Base-by-base conservation (phyloP, 2,329 filamentous ascomycete genomes). In the Huntiella bhutanensis region DNA sequence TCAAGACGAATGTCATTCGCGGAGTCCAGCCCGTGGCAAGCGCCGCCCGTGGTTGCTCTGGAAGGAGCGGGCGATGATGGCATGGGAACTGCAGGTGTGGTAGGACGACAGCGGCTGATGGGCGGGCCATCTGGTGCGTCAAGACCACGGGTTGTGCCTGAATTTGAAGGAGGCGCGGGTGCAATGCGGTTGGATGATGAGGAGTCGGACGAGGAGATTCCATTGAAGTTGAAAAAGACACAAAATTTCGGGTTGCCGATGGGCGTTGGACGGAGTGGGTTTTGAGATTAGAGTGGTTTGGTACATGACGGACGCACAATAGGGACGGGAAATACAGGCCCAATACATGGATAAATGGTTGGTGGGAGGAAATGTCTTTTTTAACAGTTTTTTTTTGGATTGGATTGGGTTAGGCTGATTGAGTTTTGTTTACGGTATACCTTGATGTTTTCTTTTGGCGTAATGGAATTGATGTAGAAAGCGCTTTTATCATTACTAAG, bases 151-250 rank as follows among this genome's bases (percentile, higher is more conserved):
- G 13, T 43, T n/a, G 19, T 40, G 13, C 38, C 38, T 4, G 41
- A 17, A 13, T 11, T 5, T 33, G 43, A 38, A 32, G 43, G 16
- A 33, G 41, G 10, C 11, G n/a, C 13, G 10, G 43, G 28, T 15
- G 22, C 22, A 7, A 28, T 28, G 22, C 22, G 22, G 22, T 28
- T 28, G 22, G 43, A 46, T 40, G 43, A 49, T 17, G 51, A 49
- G 16, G 52, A 51, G 32, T 58, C 60, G 32, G 55, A 53, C n/a
- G 41, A 34, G 3, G 54, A 61, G 12, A 60, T 70, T 22, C 64
- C 67, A 1, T 58, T 70, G 28, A 66, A 63, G 53, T 55, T 70
- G 36, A 67, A 58, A 53, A 60, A 55, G 19, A 66, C 62, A 13
- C 63, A 57, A 51, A 70, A 69, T 52, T 69, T 69, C 54, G 66